Evolutionary conservation across 1,139 yeast genomes (phyloP).

Genomic region (Taiozyma onychis): DNA sequence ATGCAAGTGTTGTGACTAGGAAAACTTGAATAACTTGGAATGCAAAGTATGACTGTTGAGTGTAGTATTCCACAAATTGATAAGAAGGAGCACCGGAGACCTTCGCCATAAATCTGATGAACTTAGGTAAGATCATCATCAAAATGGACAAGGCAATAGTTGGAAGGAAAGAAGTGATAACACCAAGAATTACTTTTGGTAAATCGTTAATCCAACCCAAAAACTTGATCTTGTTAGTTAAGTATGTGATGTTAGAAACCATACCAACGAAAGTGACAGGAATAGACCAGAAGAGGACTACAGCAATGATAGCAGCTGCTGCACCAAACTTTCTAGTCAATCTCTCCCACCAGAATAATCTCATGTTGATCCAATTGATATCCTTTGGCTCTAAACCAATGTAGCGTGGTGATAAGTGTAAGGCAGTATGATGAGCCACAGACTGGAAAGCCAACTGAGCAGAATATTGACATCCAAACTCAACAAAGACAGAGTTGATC

Average conservation of each 20-base stretch:
- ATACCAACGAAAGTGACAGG: conserved; percentile 97
- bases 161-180: conserved; percentile 83
- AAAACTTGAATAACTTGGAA: conserved; percentile 78
- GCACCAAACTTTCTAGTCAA: conserved; percentile 56
- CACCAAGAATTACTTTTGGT: conserved; percentile 66
- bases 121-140: conserved; percentile 73
- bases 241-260: conserved; percentile 73
- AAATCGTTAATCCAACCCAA: conserved; percentile 63
- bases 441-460: conserved; percentile 89
- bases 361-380: conserved; percentile 80
- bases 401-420: conserved; percentile 55
- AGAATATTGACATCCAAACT: conserved; percentile 80
- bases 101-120: conserved; percentile 62
- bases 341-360: conserved; percentile 83
- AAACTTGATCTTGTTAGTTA: conserved; percentile 65
- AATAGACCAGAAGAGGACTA: conserved; percentile 83
- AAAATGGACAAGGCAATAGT: conserved; percentile 74
- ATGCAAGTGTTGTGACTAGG: conserved; percentile 72
- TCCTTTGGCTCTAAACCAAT: conserved; percentile 76
- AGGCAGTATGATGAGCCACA: conserved; percentile 59
- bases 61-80: conserved; percentile 62
- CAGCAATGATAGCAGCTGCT: conserved; percentile 48
- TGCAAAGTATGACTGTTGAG: conserved; percentile 70
- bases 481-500: conserved; percentile 71
- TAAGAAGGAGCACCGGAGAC: conserved; percentile 60